Evolutionary conservation across 2,329 filamentous ascomycete genomes (phyloP).

Genomic region (Gaeumannomyces tritici): DNA sequence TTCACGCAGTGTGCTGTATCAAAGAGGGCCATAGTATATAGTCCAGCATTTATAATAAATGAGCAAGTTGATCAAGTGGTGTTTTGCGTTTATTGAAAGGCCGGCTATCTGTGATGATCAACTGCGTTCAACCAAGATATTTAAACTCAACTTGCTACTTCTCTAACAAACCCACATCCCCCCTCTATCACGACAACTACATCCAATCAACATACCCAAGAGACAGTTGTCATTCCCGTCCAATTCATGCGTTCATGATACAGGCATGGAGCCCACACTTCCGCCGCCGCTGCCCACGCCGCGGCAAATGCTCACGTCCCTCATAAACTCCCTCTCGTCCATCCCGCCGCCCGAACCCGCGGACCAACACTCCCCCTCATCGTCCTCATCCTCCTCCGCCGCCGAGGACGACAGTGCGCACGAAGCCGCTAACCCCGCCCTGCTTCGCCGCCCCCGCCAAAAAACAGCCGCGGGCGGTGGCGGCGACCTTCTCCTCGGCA

Average conservation of each 20-base stretch:
- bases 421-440: too few species aligned
- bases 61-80: neutral
- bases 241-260: neutral
- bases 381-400: neutral
- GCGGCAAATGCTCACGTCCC: slow-evolving; percentile 35
- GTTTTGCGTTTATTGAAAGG: neutral
- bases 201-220: neutral
- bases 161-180: too few species aligned
- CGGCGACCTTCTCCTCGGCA: slow-evolving; percentile 16
- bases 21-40: neutral
- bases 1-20: neutral
- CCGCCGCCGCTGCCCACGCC: slow-evolving; percentile 23
- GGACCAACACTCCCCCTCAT: neutral
- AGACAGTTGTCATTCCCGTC: neutral
- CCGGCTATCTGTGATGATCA: neutral
- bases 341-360: slow-evolving; percentile 13
- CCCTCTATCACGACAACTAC: too few species aligned
- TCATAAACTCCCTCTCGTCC: slow-evolving; percentile 32
- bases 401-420: neutral
- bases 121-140: neutral
- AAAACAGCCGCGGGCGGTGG: slow-evolving; percentile 11
- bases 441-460: neutral
- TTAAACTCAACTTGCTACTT: neutral
- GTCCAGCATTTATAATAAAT: neutral
- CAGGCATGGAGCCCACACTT: neutral